Percentiles rank a stretch among this genome's conserved stretches.
phyloP scores from a whole-genome alignment of 306 rosid species.

The Hippophae rhamnoides region DNA sequence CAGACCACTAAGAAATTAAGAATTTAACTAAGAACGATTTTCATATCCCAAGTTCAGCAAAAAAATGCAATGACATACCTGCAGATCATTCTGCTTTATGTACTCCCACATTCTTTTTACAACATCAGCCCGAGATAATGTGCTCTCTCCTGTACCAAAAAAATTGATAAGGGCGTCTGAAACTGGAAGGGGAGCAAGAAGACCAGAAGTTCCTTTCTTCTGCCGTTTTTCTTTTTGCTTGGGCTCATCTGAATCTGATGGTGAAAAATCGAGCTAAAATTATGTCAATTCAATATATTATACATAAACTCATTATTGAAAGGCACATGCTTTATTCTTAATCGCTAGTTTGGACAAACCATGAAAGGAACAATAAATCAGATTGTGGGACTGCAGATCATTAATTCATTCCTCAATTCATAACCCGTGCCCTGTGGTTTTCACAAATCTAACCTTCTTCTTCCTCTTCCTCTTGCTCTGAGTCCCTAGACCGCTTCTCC shows the following conservation, averaged over 20 bases:
- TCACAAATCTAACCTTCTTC: too few relatives aligned
- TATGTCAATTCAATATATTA: neutral
- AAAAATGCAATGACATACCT: conserved; percentile 9
- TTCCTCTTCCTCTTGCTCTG: too few relatives aligned
- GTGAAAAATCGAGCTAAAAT: neutral
- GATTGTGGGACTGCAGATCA: too few relatives aligned
- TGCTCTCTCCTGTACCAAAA: conserved; percentile 13
- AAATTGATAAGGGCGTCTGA: conserved; percentile 17
- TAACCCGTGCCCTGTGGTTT: too few relatives aligned
- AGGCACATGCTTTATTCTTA: conserved; percentile 6
- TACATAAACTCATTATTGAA: conserved; percentile 5
- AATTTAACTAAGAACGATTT: neutral
- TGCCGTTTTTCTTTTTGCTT: conserved; percentile 9
- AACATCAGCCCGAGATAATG: conserved; percentile 10
- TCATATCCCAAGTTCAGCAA: neutral
- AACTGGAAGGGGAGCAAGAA: conserved; percentile 13
- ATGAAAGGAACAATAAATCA: conserved; percentile 2
- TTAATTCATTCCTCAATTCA: too few relatives aligned
- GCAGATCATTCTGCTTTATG: conserved; percentile 16
- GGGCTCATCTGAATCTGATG: conserved; percentile 14
- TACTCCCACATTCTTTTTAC: conserved; percentile 16
- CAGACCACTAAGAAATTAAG: neutral
- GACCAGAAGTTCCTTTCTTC: conserved; percentile 20
- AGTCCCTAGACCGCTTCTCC: too few relatives aligned
- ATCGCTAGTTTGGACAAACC: neutral